Conservation (phyloP, 1,284 basidiomycete species). For the Ganoderma resinaceum region DNA sequence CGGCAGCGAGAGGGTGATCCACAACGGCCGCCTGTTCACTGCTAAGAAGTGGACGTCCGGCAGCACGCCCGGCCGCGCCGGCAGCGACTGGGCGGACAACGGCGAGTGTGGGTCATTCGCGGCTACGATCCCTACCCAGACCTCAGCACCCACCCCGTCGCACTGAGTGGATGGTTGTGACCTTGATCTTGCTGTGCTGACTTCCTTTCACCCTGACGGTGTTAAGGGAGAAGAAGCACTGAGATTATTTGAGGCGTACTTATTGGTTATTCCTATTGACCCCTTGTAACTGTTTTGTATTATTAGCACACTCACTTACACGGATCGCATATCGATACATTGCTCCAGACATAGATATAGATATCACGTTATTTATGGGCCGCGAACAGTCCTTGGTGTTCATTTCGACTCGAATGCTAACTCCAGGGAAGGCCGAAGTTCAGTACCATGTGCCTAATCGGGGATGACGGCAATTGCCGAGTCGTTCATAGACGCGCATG, state of each 20-base stretch:
- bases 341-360: neutral
- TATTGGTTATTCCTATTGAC: neutral
- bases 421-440: neutral
- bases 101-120: conserved; percentile 42
- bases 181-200: neutral
- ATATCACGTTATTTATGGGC: too few relatives aligned
- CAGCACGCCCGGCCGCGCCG: conserved; percentile 51
- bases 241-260: neutral
- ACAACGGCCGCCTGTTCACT: conserved; percentile 57
- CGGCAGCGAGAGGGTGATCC: conserved; percentile 51
- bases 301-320: neutral
- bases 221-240: neutral
- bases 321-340: neutral
- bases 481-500: neutral
- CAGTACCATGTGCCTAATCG: too few relatives aligned
- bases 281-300: neutral
- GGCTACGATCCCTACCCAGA: conserved; percentile 19
- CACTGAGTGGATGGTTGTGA: neutral
- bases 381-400: neutral
- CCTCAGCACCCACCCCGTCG: neutral
- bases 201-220: neutral
- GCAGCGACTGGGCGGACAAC: conserved; percentile 49
- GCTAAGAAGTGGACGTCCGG: conserved; percentile 63
- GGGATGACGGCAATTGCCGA: neutral
- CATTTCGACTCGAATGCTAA: neutral